Conservation (phyloP, 306 rosid genomes). For the Quercus aquifolioides region DNA sequence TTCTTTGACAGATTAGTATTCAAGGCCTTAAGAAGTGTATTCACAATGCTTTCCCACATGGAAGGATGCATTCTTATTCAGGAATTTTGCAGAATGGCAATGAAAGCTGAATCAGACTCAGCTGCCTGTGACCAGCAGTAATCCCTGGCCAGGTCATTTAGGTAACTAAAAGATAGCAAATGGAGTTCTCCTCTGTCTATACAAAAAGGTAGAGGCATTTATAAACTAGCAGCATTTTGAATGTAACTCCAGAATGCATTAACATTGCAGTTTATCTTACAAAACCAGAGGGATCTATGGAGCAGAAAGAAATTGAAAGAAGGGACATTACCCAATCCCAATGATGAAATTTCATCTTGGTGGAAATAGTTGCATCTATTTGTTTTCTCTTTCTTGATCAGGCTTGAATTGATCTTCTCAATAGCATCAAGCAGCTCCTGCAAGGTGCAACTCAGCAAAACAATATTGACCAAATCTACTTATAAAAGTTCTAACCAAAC, state of each 20-base stretch:
- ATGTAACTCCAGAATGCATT: too few species aligned
- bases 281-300: not conserved
- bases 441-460: slow-evolving; percentile 13
- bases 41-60: too few species aligned
- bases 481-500: not conserved
- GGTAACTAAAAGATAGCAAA: too few species aligned
- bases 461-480: not conserved
- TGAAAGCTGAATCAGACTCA: too few species aligned
- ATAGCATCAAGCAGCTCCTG: slow-evolving; percentile 79
- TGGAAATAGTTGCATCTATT: slow-evolving; percentile 48
- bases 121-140: too few species aligned
- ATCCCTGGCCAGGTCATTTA: too few species aligned
- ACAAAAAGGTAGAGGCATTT: too few species aligned
- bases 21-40: not conserved
- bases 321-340: slow-evolving; percentile 59
- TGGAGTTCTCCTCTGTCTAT: too few species aligned
- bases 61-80: too few species aligned
- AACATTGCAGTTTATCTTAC: not conserved
- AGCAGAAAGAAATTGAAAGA: not conserved
- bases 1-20: not conserved
- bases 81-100: too few species aligned
- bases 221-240: too few species aligned
- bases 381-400: slow-evolving; percentile 47
- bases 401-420: slow-evolving; percentile 76
- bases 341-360: slow-evolving; percentile 78